Percentiles rank a stretch among this genome's conserved stretches.
These are phyloP conservation scores for Toxicodendron radicans DNA, from an alignment of 345 rosid genomes.

Conservation along the genomic window DNA sequence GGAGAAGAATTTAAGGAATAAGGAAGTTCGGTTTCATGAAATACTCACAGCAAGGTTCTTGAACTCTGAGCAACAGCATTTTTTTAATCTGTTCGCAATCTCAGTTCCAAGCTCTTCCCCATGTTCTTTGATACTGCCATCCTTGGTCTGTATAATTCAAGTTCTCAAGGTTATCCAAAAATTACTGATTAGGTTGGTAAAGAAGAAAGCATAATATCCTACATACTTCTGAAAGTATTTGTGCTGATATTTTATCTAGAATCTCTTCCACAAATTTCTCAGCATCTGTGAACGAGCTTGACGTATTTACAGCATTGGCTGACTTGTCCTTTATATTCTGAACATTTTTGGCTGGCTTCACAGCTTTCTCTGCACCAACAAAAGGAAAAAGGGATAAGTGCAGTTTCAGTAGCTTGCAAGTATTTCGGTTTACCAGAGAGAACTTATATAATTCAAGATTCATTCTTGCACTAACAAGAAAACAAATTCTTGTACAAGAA, in stretches of 20 bases:
- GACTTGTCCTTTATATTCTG: constrained; percentile 41
- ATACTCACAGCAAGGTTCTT: constrained; percentile 63
- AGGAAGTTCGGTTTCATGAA: not conserved
- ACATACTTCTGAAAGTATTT: constrained; percentile 62
- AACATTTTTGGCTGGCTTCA: constrained; percentile 35
- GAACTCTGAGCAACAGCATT: constrained; percentile 56
- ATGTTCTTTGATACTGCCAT: constrained; percentile 38
- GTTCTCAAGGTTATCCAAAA: not conserved
- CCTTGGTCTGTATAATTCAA: constrained; percentile 46
- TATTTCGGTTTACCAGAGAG: not conserved
- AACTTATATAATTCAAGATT: not conserved
- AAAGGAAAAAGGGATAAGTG: constrained; percentile 4
- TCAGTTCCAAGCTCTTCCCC: constrained; percentile 50
- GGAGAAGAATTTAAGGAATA: not conserved
- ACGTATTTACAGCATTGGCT: constrained; percentile 17
- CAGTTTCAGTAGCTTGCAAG: constrained; percentile 5
- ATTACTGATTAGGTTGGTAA: constrained; percentile 3
- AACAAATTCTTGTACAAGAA: not conserved
- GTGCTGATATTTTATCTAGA: constrained; percentile 53
- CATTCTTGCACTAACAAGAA: not conserved
- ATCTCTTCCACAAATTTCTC: constrained; percentile 70
- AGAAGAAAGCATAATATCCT: not conserved
- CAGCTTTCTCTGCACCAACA: constrained; percentile 49
- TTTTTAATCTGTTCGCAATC: constrained; percentile 47
- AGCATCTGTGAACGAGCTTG: constrained; percentile 39